Percentiles rank a stretch among this genome's conserved stretches.
Conservation (phyloP, 2,329 filamentous ascomycete species). For the Aureobasidium musti region DNA sequence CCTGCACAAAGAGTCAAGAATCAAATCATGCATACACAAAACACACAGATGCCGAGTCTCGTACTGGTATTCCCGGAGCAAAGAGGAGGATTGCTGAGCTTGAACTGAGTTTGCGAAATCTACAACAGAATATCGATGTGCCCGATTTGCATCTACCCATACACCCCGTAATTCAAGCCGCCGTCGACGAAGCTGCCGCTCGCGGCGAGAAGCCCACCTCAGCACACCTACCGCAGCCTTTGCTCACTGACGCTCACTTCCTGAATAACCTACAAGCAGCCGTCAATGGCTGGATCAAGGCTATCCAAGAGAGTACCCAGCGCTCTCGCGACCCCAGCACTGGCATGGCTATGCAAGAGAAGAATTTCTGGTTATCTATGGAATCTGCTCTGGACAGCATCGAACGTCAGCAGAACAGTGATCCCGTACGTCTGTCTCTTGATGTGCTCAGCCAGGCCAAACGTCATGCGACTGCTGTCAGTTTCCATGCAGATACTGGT, state of each 20-base stretch:
- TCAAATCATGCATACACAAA: conserved; percentile 62
- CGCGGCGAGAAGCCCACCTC: conserved; percentile 69
- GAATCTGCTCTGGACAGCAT: conserved; percentile 91
- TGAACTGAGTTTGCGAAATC: conserved; percentile 82
- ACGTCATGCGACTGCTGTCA: conserved; percentile 95
- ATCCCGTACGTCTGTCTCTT: conserved; percentile 86
- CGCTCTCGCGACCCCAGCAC: conserved; percentile 80
- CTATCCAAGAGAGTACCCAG: conserved; percentile 94
- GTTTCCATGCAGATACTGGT: conserved; percentile 93
- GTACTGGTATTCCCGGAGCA: conserved; percentile 93
- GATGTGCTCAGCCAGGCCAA: conserved; percentile 97
- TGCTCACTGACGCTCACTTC: conserved; percentile 87
- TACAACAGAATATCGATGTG: conserved; percentile 98
- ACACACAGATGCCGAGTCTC: conserved; percentile 80
- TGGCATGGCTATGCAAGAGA: conserved; percentile 89
- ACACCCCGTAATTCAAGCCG: conserved; percentile 83
- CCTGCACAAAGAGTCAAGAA: conserved; percentile 83
- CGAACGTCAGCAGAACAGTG: conserved; percentile 81
- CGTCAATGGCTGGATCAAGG: conserved; percentile 98
- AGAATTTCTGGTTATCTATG: conserved; percentile 99
- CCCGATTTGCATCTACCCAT: conserved; percentile 85
- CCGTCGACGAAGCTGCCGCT: conserved; percentile 71
- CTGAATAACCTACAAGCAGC: conserved; percentile 91
- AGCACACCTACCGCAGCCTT: conserved; percentile 71
- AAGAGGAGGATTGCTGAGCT: conserved; percentile 97